phyloP scores from a whole-genome alignment of 2,329 filamentous ascomycete genomes.

The Pseudocercospora fuligena region DNA sequence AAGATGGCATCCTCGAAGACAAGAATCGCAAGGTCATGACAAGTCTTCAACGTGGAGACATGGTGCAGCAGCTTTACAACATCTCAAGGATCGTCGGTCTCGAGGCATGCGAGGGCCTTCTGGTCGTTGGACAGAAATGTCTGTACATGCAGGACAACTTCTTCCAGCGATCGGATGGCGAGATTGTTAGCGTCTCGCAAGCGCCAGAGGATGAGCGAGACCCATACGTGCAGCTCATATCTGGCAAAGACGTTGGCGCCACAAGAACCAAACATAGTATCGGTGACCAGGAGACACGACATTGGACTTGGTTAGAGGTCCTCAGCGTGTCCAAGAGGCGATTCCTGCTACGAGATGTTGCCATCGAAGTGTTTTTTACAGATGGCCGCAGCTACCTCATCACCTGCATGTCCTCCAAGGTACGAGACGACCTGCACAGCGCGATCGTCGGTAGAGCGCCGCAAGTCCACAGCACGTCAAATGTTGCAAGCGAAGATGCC shows the following conservation, averaged over 20 bases:
- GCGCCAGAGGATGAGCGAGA: slow-evolving; percentile 91
- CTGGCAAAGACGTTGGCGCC: slow-evolving; percentile 71
- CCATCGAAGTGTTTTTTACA: slow-evolving; percentile 96
- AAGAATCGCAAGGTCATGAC: slow-evolving; percentile 98
- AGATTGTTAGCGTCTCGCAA: slow-evolving; percentile 96
- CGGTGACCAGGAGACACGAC: slow-evolving; percentile 77
- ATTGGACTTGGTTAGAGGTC: slow-evolving; percentile 93
- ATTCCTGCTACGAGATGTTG: slow-evolving; percentile 93
- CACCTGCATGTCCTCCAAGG: slow-evolving; percentile 74
- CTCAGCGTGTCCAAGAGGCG: slow-evolving; percentile 95
- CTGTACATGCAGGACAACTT: slow-evolving; percentile 96
- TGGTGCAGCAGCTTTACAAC: slow-evolving; percentile 93
- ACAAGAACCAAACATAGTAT: slow-evolving; percentile 52
- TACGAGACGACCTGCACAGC: slow-evolving; percentile 79
- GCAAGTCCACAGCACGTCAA: slow-evolving; percentile 68
- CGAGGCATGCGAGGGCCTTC: slow-evolving; percentile 88
- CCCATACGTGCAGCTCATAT: slow-evolving; percentile 92
- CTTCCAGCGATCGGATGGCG: slow-evolving; percentile 91
- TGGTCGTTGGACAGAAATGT: slow-evolving; percentile 89
- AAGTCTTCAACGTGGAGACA: slow-evolving; percentile 84
- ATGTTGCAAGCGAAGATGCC: slow-evolving; percentile 74
- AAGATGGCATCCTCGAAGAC: slow-evolving; percentile 83
- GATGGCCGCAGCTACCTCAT: slow-evolving; percentile 94
- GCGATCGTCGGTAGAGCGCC: slow-evolving; percentile 80
- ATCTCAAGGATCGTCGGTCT: slow-evolving; percentile 92